Base-by-base conservation (phyloP, 1,139 yeast genomes). In the Ogataea hybrid region DNA sequence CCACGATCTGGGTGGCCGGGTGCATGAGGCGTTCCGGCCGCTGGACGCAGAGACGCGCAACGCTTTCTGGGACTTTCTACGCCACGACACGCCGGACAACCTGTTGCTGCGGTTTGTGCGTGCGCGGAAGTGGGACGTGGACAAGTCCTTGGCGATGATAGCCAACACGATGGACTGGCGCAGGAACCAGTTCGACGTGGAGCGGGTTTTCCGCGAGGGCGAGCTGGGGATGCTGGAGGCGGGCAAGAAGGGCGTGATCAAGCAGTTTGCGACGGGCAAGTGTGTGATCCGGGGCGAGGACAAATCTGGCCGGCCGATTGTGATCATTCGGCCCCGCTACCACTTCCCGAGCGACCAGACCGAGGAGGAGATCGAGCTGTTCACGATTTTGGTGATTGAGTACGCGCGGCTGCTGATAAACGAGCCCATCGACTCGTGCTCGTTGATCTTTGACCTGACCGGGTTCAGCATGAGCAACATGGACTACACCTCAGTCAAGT, bases 401-500 rank as follows among this genome's bases (percentile, higher is more conserved):
- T 75, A 77, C 54, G 74, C 84, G 5, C 73, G 94, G 45, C 63
- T 87, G 48, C 68, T 79, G 46, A 64, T 85, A 47, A 71, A 71
- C 38, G 83, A 79, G 43, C 86, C 85, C 3, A 69, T 73, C 17
- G 90, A 83, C 53, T 78, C 88, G 5, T 87, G 89, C 25, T 76
- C 84, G 10, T 77, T 86, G 32, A 62, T 88, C 23, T 88, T 88
- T 58, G 96, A 88, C 61, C 63, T 88, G 58, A 68, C 81, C 7
- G 92, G 79, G 9, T 87, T 88, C 56, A 71, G 88, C 3, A 71
- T 84, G 68, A 70, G 84, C 35, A 88, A 87, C 62, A 87, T 88
- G 84, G 96, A 88, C 64, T 84, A 84, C 57, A 71, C 75, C 6
- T 87, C 94, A 3, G 89, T 87, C 41, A 84, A 84, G 63, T 87